phyloP scores from a whole-genome alignment of 805 yeast genomes.

The Isabelozyma rhagii region DNA sequence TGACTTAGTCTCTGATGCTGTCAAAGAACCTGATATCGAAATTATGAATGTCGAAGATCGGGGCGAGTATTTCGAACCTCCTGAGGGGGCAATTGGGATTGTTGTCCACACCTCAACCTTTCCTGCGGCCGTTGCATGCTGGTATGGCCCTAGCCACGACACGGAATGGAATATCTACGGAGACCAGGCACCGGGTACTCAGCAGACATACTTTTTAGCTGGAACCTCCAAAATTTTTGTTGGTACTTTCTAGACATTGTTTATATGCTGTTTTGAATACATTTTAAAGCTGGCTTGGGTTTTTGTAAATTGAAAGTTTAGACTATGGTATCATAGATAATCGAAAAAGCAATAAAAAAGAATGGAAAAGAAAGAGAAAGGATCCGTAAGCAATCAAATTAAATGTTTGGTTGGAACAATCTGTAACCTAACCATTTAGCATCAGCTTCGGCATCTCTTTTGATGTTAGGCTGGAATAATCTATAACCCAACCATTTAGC shows the following conservation, averaged over 20 bases:
- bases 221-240: background rate
- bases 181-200: background rate
- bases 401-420: background rate
- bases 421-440: background rate
- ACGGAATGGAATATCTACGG: background rate
- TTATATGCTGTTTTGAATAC: background rate
- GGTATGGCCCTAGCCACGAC: constrained; percentile 2
- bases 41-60: background rate
- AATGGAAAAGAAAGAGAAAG: background rate
- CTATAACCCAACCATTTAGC: background rate
- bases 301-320: too few species aligned
- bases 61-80: background rate
- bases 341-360: background rate
- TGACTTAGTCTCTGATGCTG: background rate
- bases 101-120: background rate
- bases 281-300: background rate
- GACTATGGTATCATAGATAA: background rate
- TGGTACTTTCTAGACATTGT: background rate
- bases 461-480: background rate
- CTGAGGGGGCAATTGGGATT: background rate
- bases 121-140: constrained; percentile 2
- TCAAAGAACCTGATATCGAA: background rate
- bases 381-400: background rate
- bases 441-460: constrained; percentile 1
- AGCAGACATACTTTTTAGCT: background rate